These are phyloP conservation scores for Mucor piriformis DNA, from an alignment of 371 early-diverging fungal species.

Conservation along the genomic window DNA sequence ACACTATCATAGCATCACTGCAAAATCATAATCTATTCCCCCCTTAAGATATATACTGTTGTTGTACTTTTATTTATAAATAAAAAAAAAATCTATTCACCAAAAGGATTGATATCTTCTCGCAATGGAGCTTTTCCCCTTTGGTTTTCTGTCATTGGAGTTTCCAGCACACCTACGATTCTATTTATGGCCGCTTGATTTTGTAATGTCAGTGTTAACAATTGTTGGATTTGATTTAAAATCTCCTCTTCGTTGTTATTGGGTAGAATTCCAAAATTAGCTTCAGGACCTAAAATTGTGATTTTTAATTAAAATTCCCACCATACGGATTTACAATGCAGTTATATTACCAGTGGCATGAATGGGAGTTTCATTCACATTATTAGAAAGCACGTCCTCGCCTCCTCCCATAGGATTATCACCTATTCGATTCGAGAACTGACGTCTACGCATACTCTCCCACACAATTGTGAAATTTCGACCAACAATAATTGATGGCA, in stretches of 20 bases:
- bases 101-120: constrained; percentile 15
- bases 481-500: constrained; percentile 90
- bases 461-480: constrained; percentile 86
- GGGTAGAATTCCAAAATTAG: constrained; percentile 13
- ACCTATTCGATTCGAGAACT: constrained; percentile 12
- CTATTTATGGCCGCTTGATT: constrained; percentile 60
- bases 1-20: constrained; percentile 31
- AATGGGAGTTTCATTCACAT: constrained; percentile 9
- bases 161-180: constrained; percentile 49
- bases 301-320: not conserved
- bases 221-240: constrained; percentile 46
- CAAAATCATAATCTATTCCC: not conserved
- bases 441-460: constrained; percentile 69
- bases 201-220: constrained; percentile 53
- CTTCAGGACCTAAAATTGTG: not conserved
- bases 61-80: not conserved
- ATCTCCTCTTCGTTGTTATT: constrained; percentile 43
- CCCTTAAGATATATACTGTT: no score
- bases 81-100: constrained; percentile 1
- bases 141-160: not conserved
- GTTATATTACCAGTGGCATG: constrained; percentile 8
- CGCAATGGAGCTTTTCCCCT: constrained; percentile 17
- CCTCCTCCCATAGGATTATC: constrained; percentile 7
- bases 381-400: not conserved
- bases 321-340: not conserved